Base-by-base conservation (phyloP, 768 basidiomycete species). In the Podaxis pistillaris region DNA sequence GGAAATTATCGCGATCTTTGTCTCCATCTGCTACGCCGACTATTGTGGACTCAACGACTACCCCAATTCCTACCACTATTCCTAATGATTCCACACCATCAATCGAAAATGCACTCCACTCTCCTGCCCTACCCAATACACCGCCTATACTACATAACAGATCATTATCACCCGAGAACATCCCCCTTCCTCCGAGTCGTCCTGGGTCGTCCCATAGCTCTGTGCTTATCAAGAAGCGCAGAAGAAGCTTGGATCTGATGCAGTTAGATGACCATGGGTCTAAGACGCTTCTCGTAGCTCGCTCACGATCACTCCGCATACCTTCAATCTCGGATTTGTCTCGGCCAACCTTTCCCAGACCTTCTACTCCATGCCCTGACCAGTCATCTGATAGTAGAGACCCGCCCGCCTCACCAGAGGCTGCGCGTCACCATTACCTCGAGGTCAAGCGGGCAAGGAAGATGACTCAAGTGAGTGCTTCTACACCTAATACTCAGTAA, bases 371-470 rank as follows among this genome's bases (percentile, higher is more conserved):
- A 8, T 19, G 19, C 5, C 22, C 24, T 12, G 38, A 46, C n/a
- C 33, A 19, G 37, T 54, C 57, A 36, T 7, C 37, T 26, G 58
- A 56, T 22, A 44, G 33, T 15, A 49, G 47, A 50, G 60, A 64
- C 5, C 55, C 53, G 11, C 63, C 44, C 37, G 62, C 62, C 38
- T 28, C 61, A 26, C 52, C 62, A 40, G 53, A 63, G 49, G 19
- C 62, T 44, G 44, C 54, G 19, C 56, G 67, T 52, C 76, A 83
- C 66, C 71, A 77, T 58, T 68, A 73, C 8, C 62, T 78, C 60
- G 78, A 75, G 57, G 75, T 85, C 59, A 77, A 74, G 64, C 78
- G 83, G 33, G 82, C 81, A 33, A 69, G 77, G 63, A 85, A 85
- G 70, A 80, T 85, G 73, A 69, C 77, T 4, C 80, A 83, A 76